Conservation (phyloP, 768 basidiomycete genomes). For the Clavaria fumosa region DNA sequence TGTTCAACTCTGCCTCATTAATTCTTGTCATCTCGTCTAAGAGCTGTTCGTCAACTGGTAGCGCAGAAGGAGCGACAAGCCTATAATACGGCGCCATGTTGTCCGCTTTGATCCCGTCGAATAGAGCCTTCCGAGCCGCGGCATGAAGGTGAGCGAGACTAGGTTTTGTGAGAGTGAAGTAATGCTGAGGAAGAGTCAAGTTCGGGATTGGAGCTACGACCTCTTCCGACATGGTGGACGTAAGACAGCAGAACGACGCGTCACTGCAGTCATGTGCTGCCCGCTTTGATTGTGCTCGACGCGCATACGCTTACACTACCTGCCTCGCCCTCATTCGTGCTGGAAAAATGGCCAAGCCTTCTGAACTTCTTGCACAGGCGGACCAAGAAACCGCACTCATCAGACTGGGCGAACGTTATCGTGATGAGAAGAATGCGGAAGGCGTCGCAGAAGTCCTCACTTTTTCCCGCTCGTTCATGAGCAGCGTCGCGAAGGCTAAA, state of each 20-base stretch:
- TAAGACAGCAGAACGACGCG: too few species aligned
- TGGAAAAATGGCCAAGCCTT: too few species aligned
- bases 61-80: slow-evolving; percentile 34
- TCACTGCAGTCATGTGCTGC: too few species aligned
- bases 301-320: too few species aligned
- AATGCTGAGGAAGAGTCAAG: slow-evolving; percentile 61
- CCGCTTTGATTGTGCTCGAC: too few species aligned
- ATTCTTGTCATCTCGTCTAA: slow-evolving; percentile 45
- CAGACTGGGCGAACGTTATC: slow-evolving; percentile 74
- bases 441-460: slow-evolving; percentile 80
- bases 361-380: too few species aligned
- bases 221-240: slow-evolving; percentile 74
- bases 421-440: slow-evolving; percentile 76
- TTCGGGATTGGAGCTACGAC: slow-evolving; percentile 78
- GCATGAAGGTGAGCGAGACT: slow-evolving; percentile 49
- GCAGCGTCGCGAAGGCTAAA: slow-evolving; percentile 92
- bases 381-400: slow-evolving; percentile 79
- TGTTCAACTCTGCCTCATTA: slow-evolving; percentile 58
- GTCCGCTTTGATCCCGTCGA: slow-evolving; percentile 67
- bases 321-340: too few species aligned
- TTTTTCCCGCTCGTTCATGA: slow-evolving; percentile 72
- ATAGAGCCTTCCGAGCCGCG: slow-evolving; percentile 43
- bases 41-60: slow-evolving; percentile 36
- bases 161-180: slow-evolving; percentile 56
- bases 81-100: slow-evolving; percentile 85